Evolutionary conservation across 768 basidiomycete genomes (phyloP).

Genomic region (Leccinum boreale): DNA sequence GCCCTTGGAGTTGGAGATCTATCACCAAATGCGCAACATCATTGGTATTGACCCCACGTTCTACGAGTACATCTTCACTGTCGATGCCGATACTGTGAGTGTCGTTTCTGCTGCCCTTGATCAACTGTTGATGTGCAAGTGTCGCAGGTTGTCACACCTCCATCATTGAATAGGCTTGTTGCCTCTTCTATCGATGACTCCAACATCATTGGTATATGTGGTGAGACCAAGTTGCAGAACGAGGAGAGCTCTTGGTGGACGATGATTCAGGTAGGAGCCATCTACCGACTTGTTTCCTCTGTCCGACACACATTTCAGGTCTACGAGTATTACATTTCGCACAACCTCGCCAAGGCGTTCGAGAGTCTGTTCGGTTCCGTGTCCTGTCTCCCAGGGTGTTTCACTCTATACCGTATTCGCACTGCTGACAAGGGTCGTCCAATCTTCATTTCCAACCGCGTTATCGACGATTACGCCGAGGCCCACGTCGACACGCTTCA

Average conservation of each 20-base stretch:
- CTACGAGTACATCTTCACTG: slow-evolving; percentile 72
- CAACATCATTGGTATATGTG: slow-evolving; percentile 64
- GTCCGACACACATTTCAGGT: slow-evolving; percentile 37
- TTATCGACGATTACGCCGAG: slow-evolving; percentile 70
- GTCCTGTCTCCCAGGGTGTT: slow-evolving; percentile 72
- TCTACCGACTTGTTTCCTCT: background rate
- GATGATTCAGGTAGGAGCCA: slow-evolving; percentile 58
- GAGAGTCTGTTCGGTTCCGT: slow-evolving; percentile 69
- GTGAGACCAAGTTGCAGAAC: slow-evolving; percentile 67
- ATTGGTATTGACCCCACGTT: slow-evolving; percentile 74
- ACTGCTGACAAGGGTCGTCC: slow-evolving; percentile 72
- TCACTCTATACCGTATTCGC: slow-evolving; percentile 66
- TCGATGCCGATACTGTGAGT: slow-evolving; percentile 64
- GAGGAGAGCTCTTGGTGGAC: slow-evolving; percentile 73
- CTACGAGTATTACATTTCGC: slow-evolving; percentile 68
- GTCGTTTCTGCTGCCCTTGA: background rate
- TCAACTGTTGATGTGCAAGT: slow-evolving; percentile 12
- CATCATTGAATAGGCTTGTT: slow-evolving; percentile 66
- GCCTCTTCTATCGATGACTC: slow-evolving; percentile 58
- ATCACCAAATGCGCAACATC: slow-evolving; percentile 73
- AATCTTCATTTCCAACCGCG: slow-evolving; percentile 67
- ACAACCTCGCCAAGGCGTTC: slow-evolving; percentile 66
- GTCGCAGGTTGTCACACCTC: slow-evolving; percentile 54
- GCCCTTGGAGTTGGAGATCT: slow-evolving; percentile 66
- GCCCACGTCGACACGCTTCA: slow-evolving; percentile 65